Evolutionary conservation across 73 alveolate species (phyloP).

Genomic region (Paramecium sonneborni): DNA sequence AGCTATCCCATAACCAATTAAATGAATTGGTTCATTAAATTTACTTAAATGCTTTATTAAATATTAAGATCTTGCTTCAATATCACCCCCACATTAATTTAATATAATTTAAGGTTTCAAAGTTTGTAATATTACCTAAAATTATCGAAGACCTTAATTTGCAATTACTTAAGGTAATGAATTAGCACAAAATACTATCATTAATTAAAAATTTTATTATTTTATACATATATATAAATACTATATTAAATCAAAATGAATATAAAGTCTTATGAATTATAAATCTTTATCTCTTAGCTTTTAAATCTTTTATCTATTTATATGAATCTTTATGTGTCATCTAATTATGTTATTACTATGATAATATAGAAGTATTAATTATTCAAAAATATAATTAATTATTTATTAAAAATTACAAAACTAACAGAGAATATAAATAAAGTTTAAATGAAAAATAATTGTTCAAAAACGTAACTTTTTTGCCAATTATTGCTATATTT

Average conservation of each 20-base stretch:
- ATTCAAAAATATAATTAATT: no score
- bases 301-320: no score
- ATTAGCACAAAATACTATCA: conserved; percentile 25
- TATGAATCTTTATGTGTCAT: no score
- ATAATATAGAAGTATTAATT: no score
- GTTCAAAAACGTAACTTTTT: background rate
- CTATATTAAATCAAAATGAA: no score
- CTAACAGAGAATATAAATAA: no score
- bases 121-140: background rate
- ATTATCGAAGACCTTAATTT: background rate
- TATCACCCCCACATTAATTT: background rate
- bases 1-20: conserved; percentile 12
- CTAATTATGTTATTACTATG: no score
- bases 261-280: no score
- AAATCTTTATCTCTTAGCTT: no score
- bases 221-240: background rate
- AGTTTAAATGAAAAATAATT: background rate
- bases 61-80: conserved; percentile 5
- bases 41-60: background rate
- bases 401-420: no score
- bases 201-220: background rate
- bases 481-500: background rate
- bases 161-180: background rate
- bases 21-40: background rate
- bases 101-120: background rate